Evolutionary conservation across 2,329 filamentous ascomycete species (phyloP), one percentile per base, ranked within the genome.

Genomic region (Ceratocystis eucalypticola): DNA sequence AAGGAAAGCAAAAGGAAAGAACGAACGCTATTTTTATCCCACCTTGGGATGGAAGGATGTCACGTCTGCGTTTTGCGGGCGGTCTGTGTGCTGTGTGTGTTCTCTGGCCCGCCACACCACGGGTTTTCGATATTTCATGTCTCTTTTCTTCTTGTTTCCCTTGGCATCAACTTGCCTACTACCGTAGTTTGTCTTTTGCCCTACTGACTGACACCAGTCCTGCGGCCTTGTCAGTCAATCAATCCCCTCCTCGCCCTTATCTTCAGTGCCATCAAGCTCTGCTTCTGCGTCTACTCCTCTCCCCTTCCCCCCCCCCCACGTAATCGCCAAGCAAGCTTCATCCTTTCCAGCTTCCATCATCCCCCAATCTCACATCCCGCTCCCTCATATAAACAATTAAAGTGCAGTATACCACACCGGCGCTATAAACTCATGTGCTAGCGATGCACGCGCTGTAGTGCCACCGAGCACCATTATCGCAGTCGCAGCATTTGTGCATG

Each of bases 11-110:
- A 15, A 22, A 22, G 33, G 33, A 59, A 59, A 17, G 53, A 33
- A 30, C 28, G 10, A 59, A 12, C 15, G 17, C 53, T 59, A 59
- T 59, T 59, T 59, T 59, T 59, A 59, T 63, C 61, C 30, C 37
- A 63, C 48, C 41, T 48, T 48, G 61, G 61, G 61, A 63, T 63
- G 61, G 61, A 63, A 63, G 41, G 61, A 63, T 63, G 61, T 63
- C 61, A 50, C 61, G 61, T 33, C 61, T 63, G 61, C 41, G 44
- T 63, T 48, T 63, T 63, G 41, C 8, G 25, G 25, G 46, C 28
- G 30, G 41, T 25, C 44, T 20, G n/a, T 28, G 8, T 46, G 61
- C 41, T 28, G 22, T 7, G 12, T 57, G 30, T 33, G 30, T 33
- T 33, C 30, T 33, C 37, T 37, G 8, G 37, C 37, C 37, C 37